Conservation (phyloP, 805 yeast species). For the Barnettozyma pratensis region DNA sequence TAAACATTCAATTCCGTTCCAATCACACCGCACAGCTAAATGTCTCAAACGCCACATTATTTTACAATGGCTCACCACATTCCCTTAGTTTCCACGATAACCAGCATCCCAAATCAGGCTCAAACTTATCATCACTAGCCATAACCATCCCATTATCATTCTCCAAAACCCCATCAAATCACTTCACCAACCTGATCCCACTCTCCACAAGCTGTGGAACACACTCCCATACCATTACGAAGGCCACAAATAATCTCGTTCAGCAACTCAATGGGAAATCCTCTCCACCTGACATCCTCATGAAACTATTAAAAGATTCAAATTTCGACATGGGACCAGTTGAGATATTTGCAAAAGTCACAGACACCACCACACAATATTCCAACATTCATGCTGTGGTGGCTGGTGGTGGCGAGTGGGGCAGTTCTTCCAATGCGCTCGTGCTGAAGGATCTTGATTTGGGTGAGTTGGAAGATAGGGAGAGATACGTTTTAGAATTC, state of each 20-base stretch:
- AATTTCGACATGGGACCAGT: background rate
- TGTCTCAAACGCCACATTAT: background rate
- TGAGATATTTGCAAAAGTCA: constrained; percentile 3
- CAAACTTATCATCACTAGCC: background rate
- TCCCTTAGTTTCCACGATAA: background rate
- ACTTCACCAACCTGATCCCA: constrained; percentile 2
- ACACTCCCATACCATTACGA: background rate
- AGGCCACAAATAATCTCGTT: constrained; percentile 5
- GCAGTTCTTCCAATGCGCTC: constrained; percentile 1
- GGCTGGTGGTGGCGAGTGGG: constrained; percentile 16
- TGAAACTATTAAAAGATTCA: constrained; percentile 1
- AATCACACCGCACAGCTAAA: background rate
- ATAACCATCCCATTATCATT: constrained; percentile 1
- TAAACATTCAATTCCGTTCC: background rate
- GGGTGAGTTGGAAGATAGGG: background rate
- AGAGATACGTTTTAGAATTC: background rate
- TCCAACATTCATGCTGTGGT: constrained; percentile 1
- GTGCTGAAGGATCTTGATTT: constrained; percentile 4
- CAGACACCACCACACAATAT: background rate
- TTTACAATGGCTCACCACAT: background rate
- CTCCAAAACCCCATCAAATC: background rate
- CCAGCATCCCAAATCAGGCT: background rate
- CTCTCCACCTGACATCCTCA: constrained; percentile 6
- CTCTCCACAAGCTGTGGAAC: background rate
- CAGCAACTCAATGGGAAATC: background rate